Conservation (phyloP, 164 flowering plant genomes). For the Chloranthus sessilifolius region DNA sequence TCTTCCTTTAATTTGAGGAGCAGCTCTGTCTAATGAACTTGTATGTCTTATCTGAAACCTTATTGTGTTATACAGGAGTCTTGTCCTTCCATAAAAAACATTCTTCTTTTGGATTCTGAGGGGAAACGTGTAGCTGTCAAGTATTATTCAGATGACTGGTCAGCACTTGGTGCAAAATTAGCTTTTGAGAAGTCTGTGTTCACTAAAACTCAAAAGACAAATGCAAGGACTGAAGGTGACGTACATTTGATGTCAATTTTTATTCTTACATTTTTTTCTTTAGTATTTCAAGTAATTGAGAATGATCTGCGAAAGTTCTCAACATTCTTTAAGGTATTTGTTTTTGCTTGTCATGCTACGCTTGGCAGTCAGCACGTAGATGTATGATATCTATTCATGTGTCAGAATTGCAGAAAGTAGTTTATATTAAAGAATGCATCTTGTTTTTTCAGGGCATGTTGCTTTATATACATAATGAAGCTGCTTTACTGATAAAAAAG, state of each 20-base stretch:
- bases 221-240: conserved; percentile 49
- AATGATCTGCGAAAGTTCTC: neutral
- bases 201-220: conserved; percentile 49
- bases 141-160: conserved; percentile 56
- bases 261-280: neutral
- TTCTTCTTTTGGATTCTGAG: conserved; percentile 59
- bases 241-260: neutral
- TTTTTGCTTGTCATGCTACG: neutral
- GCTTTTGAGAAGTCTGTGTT: conserved; percentile 48
- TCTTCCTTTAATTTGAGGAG: no score
- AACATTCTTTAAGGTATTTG: neutral
- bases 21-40: no score
- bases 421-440: neutral
- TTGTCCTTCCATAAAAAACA: conserved; percentile 49
- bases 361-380: neutral
- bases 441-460: neutral
- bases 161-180: conserved; percentile 39
- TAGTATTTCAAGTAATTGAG: neutral
- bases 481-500: neutral
- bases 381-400: neutral
- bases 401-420: neutral
- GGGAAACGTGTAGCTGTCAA: conserved; percentile 68
- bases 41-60: no score
- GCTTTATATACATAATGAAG: neutral
- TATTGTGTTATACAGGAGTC: conserved; percentile 30